These are phyloP conservation scores for Claviceps humidiphila DNA, from an alignment of 2,329 filamentous ascomycete species.

Conservation along the genomic window DNA sequence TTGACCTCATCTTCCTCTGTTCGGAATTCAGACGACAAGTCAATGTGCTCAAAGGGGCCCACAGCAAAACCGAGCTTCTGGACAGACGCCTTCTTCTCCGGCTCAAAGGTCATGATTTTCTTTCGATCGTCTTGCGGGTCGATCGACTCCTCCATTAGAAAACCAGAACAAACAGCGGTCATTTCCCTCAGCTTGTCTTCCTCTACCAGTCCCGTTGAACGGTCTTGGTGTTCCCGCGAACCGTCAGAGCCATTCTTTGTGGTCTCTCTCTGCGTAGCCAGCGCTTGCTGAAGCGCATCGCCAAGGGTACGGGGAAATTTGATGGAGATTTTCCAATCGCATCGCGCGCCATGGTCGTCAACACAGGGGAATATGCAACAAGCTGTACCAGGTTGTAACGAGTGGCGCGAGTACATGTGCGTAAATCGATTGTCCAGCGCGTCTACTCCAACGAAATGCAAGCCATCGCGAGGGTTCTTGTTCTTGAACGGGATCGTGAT, in stretches of 20 bases:
- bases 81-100: conserved; percentile 61
- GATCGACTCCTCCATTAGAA: conserved; percentile 68
- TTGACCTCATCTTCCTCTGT: conserved; percentile 87
- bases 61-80: conserved; percentile 89
- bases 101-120: conserved; percentile 78
- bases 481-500: conserved; percentile 64
- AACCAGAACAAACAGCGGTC: conserved; percentile 81
- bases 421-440: conserved; percentile 72
- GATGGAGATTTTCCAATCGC: conserved; percentile 79
- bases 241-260: conserved; percentile 19
- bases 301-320: conserved; percentile 77
- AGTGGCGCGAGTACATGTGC: conserved; percentile 81
- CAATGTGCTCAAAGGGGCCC: conserved; percentile 87
- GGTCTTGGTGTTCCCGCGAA: conserved; percentile 27
- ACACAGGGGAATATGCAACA: conserved; percentile 88
- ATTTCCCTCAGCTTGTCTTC: conserved; percentile 84
- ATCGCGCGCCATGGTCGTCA: conserved; percentile 69
- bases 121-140: conserved; percentile 66
- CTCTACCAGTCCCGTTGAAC: conserved; percentile 38
- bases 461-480: conserved; percentile 64
- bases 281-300: conserved; percentile 48
- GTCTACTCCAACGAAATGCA: conserved; percentile 83
- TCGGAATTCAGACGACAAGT: conserved; percentile 71
- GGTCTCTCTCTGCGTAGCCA: conserved; percentile 26
- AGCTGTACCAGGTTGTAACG: conserved; percentile 61